These are phyloP conservation scores for Rhizophora mangle DNA, from an alignment of 345 rosid genomes.

Conservation along the genomic window DNA sequence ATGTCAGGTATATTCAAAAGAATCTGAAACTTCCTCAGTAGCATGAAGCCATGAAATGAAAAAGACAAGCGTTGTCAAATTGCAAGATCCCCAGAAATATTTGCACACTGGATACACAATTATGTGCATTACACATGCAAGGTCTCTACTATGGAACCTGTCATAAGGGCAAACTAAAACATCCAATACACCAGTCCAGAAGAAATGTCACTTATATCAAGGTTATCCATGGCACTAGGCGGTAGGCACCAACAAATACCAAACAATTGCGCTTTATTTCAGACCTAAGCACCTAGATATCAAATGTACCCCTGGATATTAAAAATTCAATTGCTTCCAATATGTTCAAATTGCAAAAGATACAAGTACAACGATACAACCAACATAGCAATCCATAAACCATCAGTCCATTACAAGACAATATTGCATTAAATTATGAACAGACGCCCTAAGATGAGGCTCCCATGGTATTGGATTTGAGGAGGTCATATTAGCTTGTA, in stretches of 20 bases:
- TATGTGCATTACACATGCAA: too few species aligned
- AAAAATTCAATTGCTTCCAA: too few species aligned
- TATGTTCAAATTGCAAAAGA: too few species aligned
- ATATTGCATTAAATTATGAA: too few species aligned
- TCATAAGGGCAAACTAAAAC: background rate
- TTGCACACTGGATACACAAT: too few species aligned
- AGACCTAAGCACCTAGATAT: background rate
- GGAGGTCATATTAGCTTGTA: too few species aligned
- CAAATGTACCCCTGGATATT: too few species aligned
- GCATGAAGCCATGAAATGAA: background rate
- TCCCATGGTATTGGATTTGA: too few species aligned
- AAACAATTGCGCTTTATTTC: background rate
- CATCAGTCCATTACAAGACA: too few species aligned
- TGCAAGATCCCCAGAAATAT: background rate
- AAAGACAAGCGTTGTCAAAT: background rate
- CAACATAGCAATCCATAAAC: too few species aligned
- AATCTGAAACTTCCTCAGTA: background rate
- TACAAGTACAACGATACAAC: too few species aligned
- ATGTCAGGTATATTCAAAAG: background rate
- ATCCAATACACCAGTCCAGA: background rate
- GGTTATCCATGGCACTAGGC: background rate
- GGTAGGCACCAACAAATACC: background rate
- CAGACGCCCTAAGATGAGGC: too few species aligned
- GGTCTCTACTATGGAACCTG: background rate
- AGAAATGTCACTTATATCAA: background rate